Evolutionary conservation across 805 yeast genomes (phyloP), one percentile per base, ranked within the genome.

Genomic region (Lipomyces lipofer): DNA sequence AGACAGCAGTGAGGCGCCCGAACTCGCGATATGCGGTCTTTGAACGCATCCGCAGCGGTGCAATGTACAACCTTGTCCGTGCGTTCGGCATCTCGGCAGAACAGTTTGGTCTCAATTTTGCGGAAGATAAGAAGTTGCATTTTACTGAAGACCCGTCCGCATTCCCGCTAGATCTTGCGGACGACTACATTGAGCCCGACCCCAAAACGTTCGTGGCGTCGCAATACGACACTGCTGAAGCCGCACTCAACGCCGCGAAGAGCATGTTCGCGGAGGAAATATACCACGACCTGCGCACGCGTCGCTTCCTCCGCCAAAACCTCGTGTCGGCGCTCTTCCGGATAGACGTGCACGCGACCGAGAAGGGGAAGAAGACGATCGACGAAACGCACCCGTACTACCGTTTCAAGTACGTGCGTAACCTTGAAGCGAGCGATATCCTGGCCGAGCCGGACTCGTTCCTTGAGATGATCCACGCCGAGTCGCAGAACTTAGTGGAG

Each of bases 381-480:
- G 94, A 85, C 62, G 83, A 80, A 49, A 84, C 83, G 62, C 84
- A 91, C 50, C 86, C 90, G 1, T 91, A 84, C 65, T 89, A 87
- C 55, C 96, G 89, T 66, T 84, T 94, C 73, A 94, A 94, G 67
- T 94, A 94, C 71, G 95, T 97, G 21, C 78, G 82, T 52, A 87
- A 89, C 70, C 80, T 94, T 67, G 77, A 87, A 1, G 84, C 91
- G 13, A 78, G 79, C n/a, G 89, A 89, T 54, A 81, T 94, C 65
- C 78, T 81, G 5, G 75, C 75, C 35, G 77, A 81, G 52, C 98
- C 99, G 1, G 96, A 89, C 63, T 73, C 86, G 38, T 88, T 86
- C 63, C 75, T 94, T 65, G 80, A 95, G 65, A 94, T 94, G 96
- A 72, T 91, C 47, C 91, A 86, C 66, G 99, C 98, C 1, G 99